Evolutionary conservation across 331 rosid species (phyloP).

Genomic region (Spiraea crenata): DNA sequence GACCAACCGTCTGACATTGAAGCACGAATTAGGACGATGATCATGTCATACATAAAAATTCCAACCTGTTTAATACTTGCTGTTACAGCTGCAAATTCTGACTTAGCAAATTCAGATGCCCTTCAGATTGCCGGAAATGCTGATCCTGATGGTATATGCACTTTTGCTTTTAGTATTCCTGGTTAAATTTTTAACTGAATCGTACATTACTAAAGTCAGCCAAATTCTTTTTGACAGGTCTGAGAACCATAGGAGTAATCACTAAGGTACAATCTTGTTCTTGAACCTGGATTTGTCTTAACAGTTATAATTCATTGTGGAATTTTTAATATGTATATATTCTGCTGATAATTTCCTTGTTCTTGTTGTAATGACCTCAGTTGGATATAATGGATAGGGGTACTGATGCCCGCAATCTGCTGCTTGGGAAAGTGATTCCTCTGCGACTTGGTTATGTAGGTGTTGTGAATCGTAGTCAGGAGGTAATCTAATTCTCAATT

Average conservation of each 20-base stretch:
- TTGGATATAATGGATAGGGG: conserved; percentile 99
- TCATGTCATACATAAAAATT: conserved; percentile 85
- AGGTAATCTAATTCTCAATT: conserved; percentile 54
- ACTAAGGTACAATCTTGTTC: conserved; percentile 63
- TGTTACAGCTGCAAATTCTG: conserved; percentile 93
- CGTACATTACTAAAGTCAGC: conserved; percentile 5
- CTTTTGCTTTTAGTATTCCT: conserved; percentile 14
- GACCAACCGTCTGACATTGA: conserved; percentile 98
- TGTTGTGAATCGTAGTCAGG: conserved; percentile 95
- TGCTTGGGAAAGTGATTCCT: conserved; percentile 88
- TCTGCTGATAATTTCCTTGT: conserved; percentile 33
- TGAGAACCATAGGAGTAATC: conserved; percentile 92
- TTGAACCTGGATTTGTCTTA: conserved; percentile 11
- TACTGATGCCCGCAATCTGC: conserved; percentile 91
- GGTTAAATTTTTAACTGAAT: conserved; percentile 4
- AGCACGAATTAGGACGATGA: conserved; percentile 89
- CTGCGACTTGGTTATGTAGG: conserved; percentile 94
- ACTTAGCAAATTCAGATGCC: conserved; percentile 98
- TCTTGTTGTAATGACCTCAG: conserved; percentile 36
- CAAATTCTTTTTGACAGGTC: conserved; percentile 53
- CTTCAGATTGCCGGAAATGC: conserved; percentile 98
- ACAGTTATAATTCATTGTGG: not conserved
- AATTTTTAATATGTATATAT: not conserved
- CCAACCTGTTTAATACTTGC: conserved; percentile 88
- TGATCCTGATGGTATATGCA: conserved; percentile 85